Base-by-base conservation (phyloP, 805 yeast genomes). In the Wickerhamiella sorbophila region DNA sequence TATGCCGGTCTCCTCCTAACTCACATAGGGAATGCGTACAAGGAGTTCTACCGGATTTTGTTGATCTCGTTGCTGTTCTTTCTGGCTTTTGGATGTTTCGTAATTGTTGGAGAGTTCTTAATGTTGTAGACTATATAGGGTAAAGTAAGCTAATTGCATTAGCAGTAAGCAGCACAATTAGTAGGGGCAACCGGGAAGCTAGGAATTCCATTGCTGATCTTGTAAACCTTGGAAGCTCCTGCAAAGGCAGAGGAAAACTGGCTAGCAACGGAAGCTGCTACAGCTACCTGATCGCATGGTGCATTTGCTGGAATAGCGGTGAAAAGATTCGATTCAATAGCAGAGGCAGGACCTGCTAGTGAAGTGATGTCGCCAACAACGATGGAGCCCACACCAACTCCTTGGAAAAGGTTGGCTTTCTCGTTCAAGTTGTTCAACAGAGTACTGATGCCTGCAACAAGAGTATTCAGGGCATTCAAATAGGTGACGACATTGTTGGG, bases 301-400 rank as follows among this genome's bases (percentile, higher is more conserved):
- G 50, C 31, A 18, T 41, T 46, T 4, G 47, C 14, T 32, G 44
- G 44, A 15, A 27, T 36, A 35, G 33, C 36, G 39, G 39, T 36
- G 21, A 34, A 20, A 24, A 49, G 38, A 26, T 33, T 15, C 24
- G 42, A 22, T 21, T 45, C 46, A 19, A 54, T 46, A 17, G 39
- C 42, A 31, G 40, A 43, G 14, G 57, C 47, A 29, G 51, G 44
- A 18, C 40, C 40, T 24, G 44, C 43, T 17, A 54, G 44, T 22
- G 45, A 39, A 24, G 37, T 34, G 39, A 55, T 41, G 41, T 52
- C 54, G 32, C 45, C 44, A 19, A 20, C 31, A 40, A 52, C 54
- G 40, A 52, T 49, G 27, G 39, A 5, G 20, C 41, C 33, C 41
- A 53, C 47, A 24, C 54, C 55, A 20, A 48, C 53, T 17, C 43